Evolutionary conservation across 257 asterid genomes (phyloP).

Genomic region (Penstemon davidsonii): DNA sequence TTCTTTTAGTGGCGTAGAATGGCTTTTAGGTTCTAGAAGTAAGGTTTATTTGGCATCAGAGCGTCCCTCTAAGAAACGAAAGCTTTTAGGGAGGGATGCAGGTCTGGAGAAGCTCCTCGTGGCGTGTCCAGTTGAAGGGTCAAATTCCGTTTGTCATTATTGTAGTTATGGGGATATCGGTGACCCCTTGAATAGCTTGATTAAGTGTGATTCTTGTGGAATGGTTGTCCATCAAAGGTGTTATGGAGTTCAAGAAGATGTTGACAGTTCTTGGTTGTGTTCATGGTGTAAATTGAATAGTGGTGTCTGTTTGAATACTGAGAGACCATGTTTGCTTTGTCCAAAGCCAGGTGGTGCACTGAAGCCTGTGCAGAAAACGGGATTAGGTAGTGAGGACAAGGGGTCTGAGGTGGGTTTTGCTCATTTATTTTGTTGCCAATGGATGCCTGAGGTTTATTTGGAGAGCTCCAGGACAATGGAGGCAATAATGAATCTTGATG

Average conservation of each 20-base stretch:
- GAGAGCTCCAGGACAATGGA: slow-evolving; percentile 87
- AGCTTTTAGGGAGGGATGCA: slow-evolving; percentile 86
- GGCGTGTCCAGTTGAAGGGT: slow-evolving; percentile 71
- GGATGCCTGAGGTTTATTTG: slow-evolving; percentile 90
- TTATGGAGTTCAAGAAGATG: slow-evolving; percentile 90
- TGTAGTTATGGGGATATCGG: slow-evolving; percentile 71
- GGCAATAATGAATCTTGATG: slow-evolving; percentile 70
- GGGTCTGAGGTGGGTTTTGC: slow-evolving; percentile 52
- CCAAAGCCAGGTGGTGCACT: slow-evolving; percentile 88
- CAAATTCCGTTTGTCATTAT: slow-evolving; percentile 74
- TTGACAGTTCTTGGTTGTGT: slow-evolving; percentile 72
- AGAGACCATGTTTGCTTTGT: slow-evolving; percentile 79
- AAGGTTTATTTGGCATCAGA: slow-evolving; percentile 84
- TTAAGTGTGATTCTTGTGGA: slow-evolving; percentile 69
- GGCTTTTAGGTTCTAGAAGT: slow-evolving; percentile 93
- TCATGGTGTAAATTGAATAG: slow-evolving; percentile 80
- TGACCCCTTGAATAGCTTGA: slow-evolving; percentile 66
- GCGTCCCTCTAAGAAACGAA: slow-evolving; percentile 86
- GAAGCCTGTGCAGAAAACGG: slow-evolving; percentile 64
- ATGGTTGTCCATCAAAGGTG: slow-evolving; percentile 91
- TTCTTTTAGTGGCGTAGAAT: slow-evolving; percentile 68
- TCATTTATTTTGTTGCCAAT: slow-evolving; percentile 93
- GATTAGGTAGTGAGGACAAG: slow-evolving; percentile 35
- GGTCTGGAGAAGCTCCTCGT: slow-evolving; percentile 88
- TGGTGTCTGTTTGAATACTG: slow-evolving; percentile 35